Evolutionary conservation across 2,329 filamentous ascomycete genomes (phyloP), one percentile per base, ranked within the genome.

Genomic region (Xylaria sp.): DNA sequence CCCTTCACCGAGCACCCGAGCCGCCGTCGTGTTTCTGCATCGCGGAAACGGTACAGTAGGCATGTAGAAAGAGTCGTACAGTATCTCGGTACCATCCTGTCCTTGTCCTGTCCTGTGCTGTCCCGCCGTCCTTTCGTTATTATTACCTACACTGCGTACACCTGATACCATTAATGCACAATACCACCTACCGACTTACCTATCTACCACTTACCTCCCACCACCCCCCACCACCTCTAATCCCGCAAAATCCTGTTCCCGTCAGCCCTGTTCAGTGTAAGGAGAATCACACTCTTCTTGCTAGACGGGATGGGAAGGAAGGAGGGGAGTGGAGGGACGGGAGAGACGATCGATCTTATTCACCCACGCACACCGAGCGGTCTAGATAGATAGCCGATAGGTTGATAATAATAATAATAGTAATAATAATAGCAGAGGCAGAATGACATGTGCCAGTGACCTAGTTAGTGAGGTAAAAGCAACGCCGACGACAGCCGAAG

Each of bases 1-100:
- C 58, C 54, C 70, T 71, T 72, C 70, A 72, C 70, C 70, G 70
- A 72, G 68, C 55, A 70, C 68, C 68, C 70, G 70, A 70, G 62
- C 68, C 70, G 70, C 67, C 67, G 60, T 71, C 63, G 63, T 62
- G 60, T 46, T 66, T 50, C 56, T 62, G 63, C 66, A 57, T 67
- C 46, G 46, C 60, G 48, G 57, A 63, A 65, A 66, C 65, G 51
- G 57, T 60, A 63, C 34, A 37, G 34, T 37, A 37, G 34, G 46
- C 52, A 13, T 20, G 8, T 37, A 37, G 52, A 12, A 46, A 25
- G 25, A 58, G 56, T 58, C 8, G 52, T 58, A 44, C 39, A 37
- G 39, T 58, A 58, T 58, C 23, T 37, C 52, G 52, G 28, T 55
- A 46, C 39, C 23, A 52, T 44, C 37, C 55, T 56, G 46, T 41